These are phyloP conservation scores for Cytospora piceicola DNA, from an alignment of 2,329 filamentous ascomycete species.

Conservation along the genomic window DNA sequence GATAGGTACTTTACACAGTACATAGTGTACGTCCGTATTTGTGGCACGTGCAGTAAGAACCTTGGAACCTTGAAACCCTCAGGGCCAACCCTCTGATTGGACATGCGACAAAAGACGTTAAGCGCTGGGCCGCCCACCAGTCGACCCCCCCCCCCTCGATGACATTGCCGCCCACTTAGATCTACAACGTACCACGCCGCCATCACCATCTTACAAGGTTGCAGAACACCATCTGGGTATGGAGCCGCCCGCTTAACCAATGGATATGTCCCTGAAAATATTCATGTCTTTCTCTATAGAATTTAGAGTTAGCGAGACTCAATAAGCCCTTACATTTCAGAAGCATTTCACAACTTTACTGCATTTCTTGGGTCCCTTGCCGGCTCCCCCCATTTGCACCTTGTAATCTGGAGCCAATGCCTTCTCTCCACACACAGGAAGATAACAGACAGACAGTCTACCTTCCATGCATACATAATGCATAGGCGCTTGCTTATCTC, in stretches of 20 bases:
- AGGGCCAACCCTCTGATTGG: background rate
- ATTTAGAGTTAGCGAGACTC: no score
- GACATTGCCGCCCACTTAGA: background rate
- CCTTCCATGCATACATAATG: no score
- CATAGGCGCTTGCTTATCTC: conserved; percentile 21
- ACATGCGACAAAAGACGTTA: background rate
- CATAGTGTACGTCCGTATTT: no score
- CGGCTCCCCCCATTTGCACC: background rate
- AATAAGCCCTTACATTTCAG: background rate
- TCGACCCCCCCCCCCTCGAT: background rate
- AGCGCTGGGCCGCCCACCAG: conserved; percentile 3
- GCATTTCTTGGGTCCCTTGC: background rate
- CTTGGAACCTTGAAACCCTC: no score
- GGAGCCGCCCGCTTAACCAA: background rate
- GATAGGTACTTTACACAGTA: no score
- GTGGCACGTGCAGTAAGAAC: background rate
- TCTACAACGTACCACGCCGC: background rate
- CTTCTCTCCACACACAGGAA: background rate
- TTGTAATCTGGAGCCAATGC: conserved; percentile 6
- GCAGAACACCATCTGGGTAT: background rate
- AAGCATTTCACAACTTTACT: background rate
- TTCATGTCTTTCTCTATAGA: background rate
- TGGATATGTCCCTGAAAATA: background rate
- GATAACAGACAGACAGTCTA: background rate
- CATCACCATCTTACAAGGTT: background rate